Evolutionary conservation across 805 yeast species (phyloP), one percentile per base, ranked within the genome.

Genomic region (Kodamaea nitidulidarum): DNA sequence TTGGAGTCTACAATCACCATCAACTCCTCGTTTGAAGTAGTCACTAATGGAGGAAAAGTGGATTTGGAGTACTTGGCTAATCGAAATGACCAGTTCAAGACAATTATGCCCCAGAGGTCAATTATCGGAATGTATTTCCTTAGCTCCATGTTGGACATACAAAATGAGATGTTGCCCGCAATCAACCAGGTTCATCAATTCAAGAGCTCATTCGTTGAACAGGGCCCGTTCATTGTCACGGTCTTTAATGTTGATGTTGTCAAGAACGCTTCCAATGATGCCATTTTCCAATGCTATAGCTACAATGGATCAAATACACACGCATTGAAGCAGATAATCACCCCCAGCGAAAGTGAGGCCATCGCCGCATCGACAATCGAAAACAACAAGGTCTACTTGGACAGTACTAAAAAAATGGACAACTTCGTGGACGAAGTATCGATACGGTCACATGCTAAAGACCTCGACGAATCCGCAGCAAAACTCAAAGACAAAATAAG

Each of bases 51-150:
- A 6, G 47, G 40, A 0, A 10, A 9, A 1, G 39, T 63, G 4
- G 64, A 67, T 45, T 18, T 40, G 11, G 50, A 50, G 4, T 60
- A 51, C 36, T 50, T 63, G 21, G 29, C 43, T 7, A 55, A 53
- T 32, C 47, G 66, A 26, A 42, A 55, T 12, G 51, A 48, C 3
- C 65, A 67, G 34, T 53, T 59, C 38, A 42, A 46, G 20, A 51
- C 60, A 0, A 60, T 64, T 1, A 40, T 50, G 4, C 70, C 70
- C 1, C 50, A 54, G 17, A 45, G 49, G 25, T 30, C 35, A 4
- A 43, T 62, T 11, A 45, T 65, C 10, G 73, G 73, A 0, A 20
- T 64, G 8, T 68, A 63, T 44, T 50, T 55, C 8, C 45, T 53
- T 4, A 38, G 37, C n/a, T 18, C 20, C 15, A 14, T 24, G 25